phyloP scores from a whole-genome alignment of 108 stramenopile genomes.

The Conticribra guillardii region DNA sequence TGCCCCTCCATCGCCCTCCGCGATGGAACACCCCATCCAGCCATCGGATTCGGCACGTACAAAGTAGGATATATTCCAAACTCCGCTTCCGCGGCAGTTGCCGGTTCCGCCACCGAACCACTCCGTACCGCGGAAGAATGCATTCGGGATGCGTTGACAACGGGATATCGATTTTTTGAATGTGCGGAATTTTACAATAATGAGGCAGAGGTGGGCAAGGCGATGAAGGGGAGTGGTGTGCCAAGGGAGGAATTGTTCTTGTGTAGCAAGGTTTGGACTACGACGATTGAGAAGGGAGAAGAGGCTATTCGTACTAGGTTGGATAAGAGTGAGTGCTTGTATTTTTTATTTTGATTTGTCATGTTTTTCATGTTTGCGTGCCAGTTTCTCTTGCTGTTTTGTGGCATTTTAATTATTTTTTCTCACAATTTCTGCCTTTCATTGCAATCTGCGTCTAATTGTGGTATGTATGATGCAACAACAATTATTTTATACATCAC shows the following conservation, averaged over 20 bases:
- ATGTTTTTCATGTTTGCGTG: slow-evolving; percentile 5
- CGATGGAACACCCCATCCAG: slow-evolving; percentile 79
- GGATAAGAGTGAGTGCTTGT: slow-evolving; percentile 62
- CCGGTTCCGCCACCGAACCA: slow-evolving; percentile 16
- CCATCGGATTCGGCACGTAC: slow-evolving; percentile 92
- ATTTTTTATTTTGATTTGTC: not conserved
- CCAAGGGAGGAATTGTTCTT: slow-evolving; percentile 81
- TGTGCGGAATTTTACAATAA: slow-evolving; percentile 94
- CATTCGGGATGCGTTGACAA: slow-evolving; percentile 71
- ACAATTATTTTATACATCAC: too few relatives aligned
- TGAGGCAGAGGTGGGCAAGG: slow-evolving; percentile 83
- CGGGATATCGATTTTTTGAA: slow-evolving; percentile 89
- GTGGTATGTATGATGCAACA: too few relatives aligned
- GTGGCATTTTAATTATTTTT: not conserved
- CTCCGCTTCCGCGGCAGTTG: slow-evolving; percentile 55
- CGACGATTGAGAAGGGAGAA: slow-evolving; percentile 85
- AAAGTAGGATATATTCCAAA: slow-evolving; percentile 92
- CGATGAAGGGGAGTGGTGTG: slow-evolving; percentile 70
- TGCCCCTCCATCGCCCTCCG: slow-evolving; percentile 71
- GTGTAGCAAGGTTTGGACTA: slow-evolving; percentile 92
- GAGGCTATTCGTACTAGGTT: slow-evolving; percentile 73
- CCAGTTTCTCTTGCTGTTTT: not conserved
- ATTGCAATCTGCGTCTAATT: not conserved
- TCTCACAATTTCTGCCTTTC: not conserved
- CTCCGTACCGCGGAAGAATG: slow-evolving; percentile 75